Evolutionary conservation across 352 stramenopile genomes (phyloP), one percentile per base, ranked within the genome.

Genomic region (Aphanomyces cochlioides): DNA sequence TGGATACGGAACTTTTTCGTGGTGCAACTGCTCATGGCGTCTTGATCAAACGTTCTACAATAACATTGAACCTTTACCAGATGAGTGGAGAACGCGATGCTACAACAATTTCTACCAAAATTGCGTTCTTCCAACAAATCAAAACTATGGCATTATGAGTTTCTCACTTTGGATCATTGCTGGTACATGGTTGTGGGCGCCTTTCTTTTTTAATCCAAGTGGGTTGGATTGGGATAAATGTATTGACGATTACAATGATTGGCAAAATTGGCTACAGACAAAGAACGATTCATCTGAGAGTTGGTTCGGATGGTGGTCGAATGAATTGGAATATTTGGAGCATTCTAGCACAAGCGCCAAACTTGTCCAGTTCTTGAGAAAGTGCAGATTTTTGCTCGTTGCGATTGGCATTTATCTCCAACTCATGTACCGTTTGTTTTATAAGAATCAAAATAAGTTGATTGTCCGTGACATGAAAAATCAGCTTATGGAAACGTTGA

Each of bases 131-230:
- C 96, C 93, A 6, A 95, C 89, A n/a, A 96, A 98, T 67, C 90
- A 96, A 74, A 98, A 99, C 78, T 99, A 99, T 78, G 91, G 96
- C 72, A 96, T 98, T 47, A 93, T 98, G 77, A 98, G 96, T 47
- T 99, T 98, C 85, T 99, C 95, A 37, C 76, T 99, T 75, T 97
- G 90, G 90, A 90, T 99, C 45, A 98, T 98, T 61, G 94, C 91
- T 39, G 83, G 77, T 17, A 93, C 85, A 19, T 95, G 85, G 85
- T 82, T 93, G 78, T 93, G 85, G 85, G 87, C 82, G 4, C 87
- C 87, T 28, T 93, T 95, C 79, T 89, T 95, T 75, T 79, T 99
- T 77, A 99, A 99, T 76, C 96, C 96, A 28, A 95, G 98, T 43
- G 98, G 95, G 39, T 90, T 99, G 66, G 96, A 99, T 71, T 99